Conservation (phyloP, 352 stramenopile genomes). For the Globisporangium paroecandrum region DNA sequence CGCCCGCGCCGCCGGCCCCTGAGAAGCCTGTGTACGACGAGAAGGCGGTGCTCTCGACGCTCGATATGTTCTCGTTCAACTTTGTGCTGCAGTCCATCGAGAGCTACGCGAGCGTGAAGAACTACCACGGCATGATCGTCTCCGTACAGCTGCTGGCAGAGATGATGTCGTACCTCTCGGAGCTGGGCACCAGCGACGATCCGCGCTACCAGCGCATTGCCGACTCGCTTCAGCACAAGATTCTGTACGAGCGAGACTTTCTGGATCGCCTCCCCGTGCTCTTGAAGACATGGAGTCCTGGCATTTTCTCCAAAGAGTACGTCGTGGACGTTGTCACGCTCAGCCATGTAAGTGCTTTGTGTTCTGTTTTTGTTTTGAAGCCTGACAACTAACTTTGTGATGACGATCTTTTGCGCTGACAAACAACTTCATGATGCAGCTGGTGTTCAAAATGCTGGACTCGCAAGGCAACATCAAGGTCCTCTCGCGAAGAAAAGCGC, state of each 20-base stretch:
- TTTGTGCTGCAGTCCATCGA: conserved; percentile 88
- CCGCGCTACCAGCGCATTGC: conserved; percentile 76
- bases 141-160: conserved; percentile 74
- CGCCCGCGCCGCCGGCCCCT: conserved; percentile 29
- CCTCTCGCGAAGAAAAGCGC: conserved; percentile 64
- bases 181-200: conserved; percentile 69
- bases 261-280: conserved; percentile 78
- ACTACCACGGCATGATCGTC: conserved; percentile 80
- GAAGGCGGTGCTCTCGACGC: conserved; percentile 76
- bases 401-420: not conserved
- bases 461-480: conserved; percentile 84
- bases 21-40: conserved; percentile 62
- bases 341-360: conserved; percentile 59
- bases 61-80: conserved; percentile 92
- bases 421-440: conserved; percentile 27
- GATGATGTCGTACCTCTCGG: conserved; percentile 85
- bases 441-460: conserved; percentile 86
- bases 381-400: conserved; percentile 7
- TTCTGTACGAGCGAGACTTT: conserved; percentile 88
- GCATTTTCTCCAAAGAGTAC: conserved; percentile 61
- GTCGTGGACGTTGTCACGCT: conserved; percentile 81
- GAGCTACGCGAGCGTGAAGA: conserved; percentile 76
- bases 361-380: not conserved
- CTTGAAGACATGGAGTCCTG: conserved; percentile 73
- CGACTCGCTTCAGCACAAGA: conserved; percentile 85